Evolutionary conservation across 805 yeast species (phyloP).

Genomic region (Vanderwaltozyma polyspora): DNA sequence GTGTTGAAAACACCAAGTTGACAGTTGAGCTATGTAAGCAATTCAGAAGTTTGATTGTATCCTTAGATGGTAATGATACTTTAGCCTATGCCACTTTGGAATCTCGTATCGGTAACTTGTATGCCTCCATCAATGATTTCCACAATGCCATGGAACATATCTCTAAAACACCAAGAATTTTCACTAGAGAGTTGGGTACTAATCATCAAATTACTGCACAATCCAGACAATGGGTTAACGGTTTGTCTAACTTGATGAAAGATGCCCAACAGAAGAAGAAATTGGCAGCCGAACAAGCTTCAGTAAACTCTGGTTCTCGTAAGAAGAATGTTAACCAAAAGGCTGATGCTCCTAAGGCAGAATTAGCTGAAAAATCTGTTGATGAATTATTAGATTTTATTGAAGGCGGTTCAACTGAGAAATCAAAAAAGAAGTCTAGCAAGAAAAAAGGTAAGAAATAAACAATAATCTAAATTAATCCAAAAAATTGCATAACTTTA

Average conservation of each 20-base stretch:
- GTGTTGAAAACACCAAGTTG: constrained; percentile 44
- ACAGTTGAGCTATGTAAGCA: constrained; percentile 43
- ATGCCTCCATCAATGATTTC: constrained; percentile 41
- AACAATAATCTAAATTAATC: background rate
- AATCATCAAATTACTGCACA: constrained; percentile 59
- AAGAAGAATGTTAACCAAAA: constrained; percentile 22
- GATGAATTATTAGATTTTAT: constrained; percentile 65
- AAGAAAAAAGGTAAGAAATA: constrained; percentile 19
- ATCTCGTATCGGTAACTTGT: constrained; percentile 58
- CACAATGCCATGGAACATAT: constrained; percentile 47
- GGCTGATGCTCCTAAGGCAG: constrained; percentile 34
- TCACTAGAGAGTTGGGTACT: constrained; percentile 50
- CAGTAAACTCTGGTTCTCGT: constrained; percentile 8
- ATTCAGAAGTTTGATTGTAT: constrained; percentile 40
- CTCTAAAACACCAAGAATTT: constrained; percentile 44
- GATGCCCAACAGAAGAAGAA: constrained; percentile 20
- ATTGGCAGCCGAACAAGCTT: constrained; percentile 17
- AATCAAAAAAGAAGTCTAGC: constrained; percentile 8
- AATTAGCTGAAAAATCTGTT: constrained; percentile 51
- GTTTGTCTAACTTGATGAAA: constrained; percentile 34
- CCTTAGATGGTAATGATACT: constrained; percentile 45
- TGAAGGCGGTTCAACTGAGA: constrained; percentile 37
- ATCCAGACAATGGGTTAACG: constrained; percentile 50
- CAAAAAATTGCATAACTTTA: too few relatives aligned
- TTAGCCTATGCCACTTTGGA: constrained; percentile 53